Conservation (phyloP, 73 alveolate species). For the Symbiodinium pilosum region DNA sequence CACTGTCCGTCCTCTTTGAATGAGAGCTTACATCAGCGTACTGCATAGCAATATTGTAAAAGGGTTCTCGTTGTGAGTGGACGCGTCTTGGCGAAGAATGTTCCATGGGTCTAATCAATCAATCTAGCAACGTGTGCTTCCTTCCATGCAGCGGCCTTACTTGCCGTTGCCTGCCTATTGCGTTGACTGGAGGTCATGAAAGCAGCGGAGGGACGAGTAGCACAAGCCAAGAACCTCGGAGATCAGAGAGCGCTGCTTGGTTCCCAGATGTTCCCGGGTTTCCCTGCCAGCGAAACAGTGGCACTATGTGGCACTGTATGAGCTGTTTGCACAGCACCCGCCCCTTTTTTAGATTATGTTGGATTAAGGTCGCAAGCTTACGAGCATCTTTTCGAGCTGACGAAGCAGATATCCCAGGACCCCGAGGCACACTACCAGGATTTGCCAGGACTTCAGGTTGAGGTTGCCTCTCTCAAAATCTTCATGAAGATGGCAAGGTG, state of each 20-base stretch:
- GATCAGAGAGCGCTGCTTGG: constrained; percentile 53
- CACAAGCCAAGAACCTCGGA: constrained; percentile 83
- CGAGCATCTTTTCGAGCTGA: constrained; percentile 75
- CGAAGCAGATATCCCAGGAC: constrained; percentile 87
- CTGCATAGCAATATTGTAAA: too few relatives aligned
- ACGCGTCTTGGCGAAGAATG: neutral
- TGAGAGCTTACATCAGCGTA: too few relatives aligned
- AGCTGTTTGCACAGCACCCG: too few relatives aligned
- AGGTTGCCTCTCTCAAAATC: neutral
- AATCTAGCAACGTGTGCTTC: neutral
- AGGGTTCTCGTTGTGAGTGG: neutral
- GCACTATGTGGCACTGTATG: too few relatives aligned
- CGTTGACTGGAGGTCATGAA: constrained; percentile 44
- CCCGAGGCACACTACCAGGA: constrained; percentile 66
- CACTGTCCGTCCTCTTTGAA: too few relatives aligned
- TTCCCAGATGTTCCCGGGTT: neutral
- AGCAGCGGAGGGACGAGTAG: constrained; percentile 88
- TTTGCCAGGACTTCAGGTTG: neutral
- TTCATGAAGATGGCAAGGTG: neutral
- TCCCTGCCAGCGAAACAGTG: too few relatives aligned
- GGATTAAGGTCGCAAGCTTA: constrained; percentile 72
- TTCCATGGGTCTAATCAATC: neutral
- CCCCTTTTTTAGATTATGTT: too few relatives aligned
- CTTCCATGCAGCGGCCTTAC: neutral
- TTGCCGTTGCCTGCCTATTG: neutral